A percentile compares a stretch with the other conserved stretches of the same genome.
phyloP scores from a whole-genome alignment of 225 moss, liverwort and hornwort species.

The Bryum argenteum region DNA sequence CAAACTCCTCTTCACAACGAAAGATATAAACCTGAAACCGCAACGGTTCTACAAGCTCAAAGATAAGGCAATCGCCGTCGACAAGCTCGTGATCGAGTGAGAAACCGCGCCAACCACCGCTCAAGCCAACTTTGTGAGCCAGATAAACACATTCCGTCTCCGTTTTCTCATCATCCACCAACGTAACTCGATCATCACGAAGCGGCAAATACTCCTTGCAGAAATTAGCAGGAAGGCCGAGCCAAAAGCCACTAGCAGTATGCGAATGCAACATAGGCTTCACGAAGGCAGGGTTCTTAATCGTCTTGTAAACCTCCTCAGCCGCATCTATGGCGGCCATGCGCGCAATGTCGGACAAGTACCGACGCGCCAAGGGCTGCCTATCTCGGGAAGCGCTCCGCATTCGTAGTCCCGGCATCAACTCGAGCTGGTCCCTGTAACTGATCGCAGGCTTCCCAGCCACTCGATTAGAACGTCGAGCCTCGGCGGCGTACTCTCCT shows the following conservation, averaged over 20 bases:
- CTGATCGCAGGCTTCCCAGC: conserved; percentile 44
- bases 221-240: conserved; percentile 50
- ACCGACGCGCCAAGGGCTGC: conserved; percentile 52
- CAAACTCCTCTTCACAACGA: conserved; percentile 47
- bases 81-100: conserved; percentile 58
- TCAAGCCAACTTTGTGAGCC: conserved; percentile 49
- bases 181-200: conserved; percentile 37
- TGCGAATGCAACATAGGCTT: conserved; percentile 66
- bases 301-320: conserved; percentile 45
- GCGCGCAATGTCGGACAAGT: conserved; percentile 46
- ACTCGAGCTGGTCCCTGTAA: conserved; percentile 48
- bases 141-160: conserved; percentile 50
- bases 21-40: conserved; percentile 52
- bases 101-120: conserved; percentile 59
- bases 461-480: conserved; percentile 54
- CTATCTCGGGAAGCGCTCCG: conserved; percentile 34
- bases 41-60: conserved; percentile 45
- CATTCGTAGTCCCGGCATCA: conserved; percentile 45
- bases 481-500: conserved; percentile 41
- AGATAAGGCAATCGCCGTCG: conserved; percentile 55
- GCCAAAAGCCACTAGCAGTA: conserved; percentile 61
- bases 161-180: conserved; percentile 40
- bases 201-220: conserved; percentile 50
- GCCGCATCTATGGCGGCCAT: conserved; percentile 61
- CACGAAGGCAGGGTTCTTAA: conserved; percentile 52